These are phyloP conservation scores for Thalassiosira mediterranea DNA, from an alignment of 352 stramenopile genomes.

Conservation along the genomic window DNA sequence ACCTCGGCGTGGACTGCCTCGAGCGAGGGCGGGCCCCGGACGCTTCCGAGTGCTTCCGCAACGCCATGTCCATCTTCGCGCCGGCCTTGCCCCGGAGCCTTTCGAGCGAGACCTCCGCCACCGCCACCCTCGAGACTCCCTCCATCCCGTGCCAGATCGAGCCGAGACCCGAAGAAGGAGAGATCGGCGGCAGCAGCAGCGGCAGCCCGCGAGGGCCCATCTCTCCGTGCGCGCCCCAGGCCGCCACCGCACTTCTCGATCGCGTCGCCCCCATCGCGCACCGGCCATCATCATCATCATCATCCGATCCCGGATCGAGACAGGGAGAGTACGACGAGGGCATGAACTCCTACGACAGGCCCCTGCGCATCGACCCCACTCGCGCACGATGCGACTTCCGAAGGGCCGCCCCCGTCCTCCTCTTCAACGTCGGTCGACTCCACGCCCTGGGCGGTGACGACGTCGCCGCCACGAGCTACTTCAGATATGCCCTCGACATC, in stretches of 20 bases:
- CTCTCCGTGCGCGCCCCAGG: neutral
- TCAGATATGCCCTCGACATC: conserved; percentile 41
- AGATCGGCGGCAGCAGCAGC: neutral
- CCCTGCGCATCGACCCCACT: conserved; percentile 19
- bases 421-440: conserved; percentile 46
- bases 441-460: conserved; percentile 37
- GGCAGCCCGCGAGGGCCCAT: neutral
- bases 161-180: neutral
- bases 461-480: conserved; percentile 35
- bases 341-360: conserved; percentile 10
- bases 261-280: neutral
- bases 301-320: neutral
- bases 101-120: neutral
- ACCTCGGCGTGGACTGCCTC: conserved; percentile 33
- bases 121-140: neutral
- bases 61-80: conserved; percentile 10
- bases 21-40: conserved; percentile 9
- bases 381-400: neutral
- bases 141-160: neutral
- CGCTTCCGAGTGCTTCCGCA: conserved; percentile 31
- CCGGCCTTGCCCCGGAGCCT: neutral
- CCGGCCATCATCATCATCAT: neutral
- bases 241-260: neutral
- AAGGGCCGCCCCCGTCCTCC: conserved; percentile 13
- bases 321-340: conserved; percentile 35